A percentile compares a stretch with the other conserved stretches of the same genome.
Evolutionary conservation across 2,329 filamentous ascomycete genomes (phyloP).

Genomic region (Fusarium ambrosium): DNA sequence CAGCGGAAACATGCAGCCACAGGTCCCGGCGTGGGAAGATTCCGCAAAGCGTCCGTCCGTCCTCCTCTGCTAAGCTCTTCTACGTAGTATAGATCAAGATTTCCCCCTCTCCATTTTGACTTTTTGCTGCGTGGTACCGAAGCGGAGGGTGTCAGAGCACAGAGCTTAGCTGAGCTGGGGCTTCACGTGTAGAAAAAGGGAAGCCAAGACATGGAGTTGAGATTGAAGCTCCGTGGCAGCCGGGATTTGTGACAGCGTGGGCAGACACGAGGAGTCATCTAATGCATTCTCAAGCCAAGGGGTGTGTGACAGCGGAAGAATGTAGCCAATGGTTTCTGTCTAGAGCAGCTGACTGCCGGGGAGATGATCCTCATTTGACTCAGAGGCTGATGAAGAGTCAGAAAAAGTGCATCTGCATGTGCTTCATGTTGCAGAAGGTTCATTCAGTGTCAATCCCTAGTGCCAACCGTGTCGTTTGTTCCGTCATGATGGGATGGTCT

Average conservation of each 20-base stretch:
- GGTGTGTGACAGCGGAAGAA: slow-evolving; percentile 34
- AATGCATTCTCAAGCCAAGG: slow-evolving; percentile 20
- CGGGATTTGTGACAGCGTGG: slow-evolving; percentile 35
- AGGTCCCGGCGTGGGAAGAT: not conserved
- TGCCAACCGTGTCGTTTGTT: not conserved
- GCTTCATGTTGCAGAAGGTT: slow-evolving; percentile 34
- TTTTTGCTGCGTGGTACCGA: not conserved
- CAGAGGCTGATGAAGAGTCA: slow-evolving; percentile 33
- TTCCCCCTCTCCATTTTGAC: not conserved
- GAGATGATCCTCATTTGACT: slow-evolving; percentile 35
- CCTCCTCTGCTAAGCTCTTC: not conserved
- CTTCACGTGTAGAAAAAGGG: slow-evolving; percentile 29
- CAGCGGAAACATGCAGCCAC: slow-evolving; percentile 1
- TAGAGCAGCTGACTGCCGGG: slow-evolving; percentile 32
- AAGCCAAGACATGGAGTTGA: slow-evolving; percentile 12
- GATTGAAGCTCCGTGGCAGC: slow-evolving; percentile 35
- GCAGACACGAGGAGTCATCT: slow-evolving; percentile 36
- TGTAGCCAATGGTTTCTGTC: slow-evolving; percentile 26
- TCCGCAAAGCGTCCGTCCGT: not conserved
- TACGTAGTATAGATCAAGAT: not conserved
- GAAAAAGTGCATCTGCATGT: slow-evolving; percentile 21
- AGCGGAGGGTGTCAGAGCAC: not conserved
- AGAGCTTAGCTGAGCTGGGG: slow-evolving; percentile 1
- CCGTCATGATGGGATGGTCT: slow-evolving; percentile 4
- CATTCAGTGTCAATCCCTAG: slow-evolving; percentile 4